phyloP scores from a whole-genome alignment of 352 stramenopile genomes.

The Globisporangium irregulare region DNA sequence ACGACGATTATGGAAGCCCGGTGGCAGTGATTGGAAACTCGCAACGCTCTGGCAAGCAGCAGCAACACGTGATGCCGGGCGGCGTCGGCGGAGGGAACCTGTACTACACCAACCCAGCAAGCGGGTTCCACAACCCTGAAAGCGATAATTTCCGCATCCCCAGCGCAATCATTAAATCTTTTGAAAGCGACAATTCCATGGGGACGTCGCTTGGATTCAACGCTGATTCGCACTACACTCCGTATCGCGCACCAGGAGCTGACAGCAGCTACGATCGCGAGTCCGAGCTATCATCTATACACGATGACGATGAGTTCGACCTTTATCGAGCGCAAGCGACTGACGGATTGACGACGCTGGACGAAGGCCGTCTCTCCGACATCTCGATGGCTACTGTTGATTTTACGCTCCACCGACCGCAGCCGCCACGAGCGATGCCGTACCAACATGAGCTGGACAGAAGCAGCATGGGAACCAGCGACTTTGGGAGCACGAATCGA shows the following conservation, averaged over 20 bases:
- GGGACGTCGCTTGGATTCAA: conserved; percentile 40
- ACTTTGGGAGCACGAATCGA: conserved; percentile 30
- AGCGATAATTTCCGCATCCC: conserved; percentile 42
- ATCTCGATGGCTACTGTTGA: conserved; percentile 22
- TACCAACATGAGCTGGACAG: conserved; percentile 13
- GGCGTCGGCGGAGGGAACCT: conserved; percentile 4
- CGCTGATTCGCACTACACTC: conserved; percentile 23
- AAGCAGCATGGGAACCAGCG: conserved; percentile 14
- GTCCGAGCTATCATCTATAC: conserved; percentile 60
- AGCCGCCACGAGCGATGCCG: conserved; percentile 12
- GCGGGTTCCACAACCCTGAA: conserved; percentile 29
- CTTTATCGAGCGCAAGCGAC: conserved; percentile 10
- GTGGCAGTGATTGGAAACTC: not conserved
- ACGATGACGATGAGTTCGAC: conserved; percentile 38
- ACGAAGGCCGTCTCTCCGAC: conserved; percentile 21
- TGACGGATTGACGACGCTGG: conserved; percentile 15
- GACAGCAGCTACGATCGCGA: conserved; percentile 35
- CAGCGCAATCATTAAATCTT: conserved; percentile 32
- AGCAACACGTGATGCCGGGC: not conserved
- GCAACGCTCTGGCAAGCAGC: conserved; percentile 6
- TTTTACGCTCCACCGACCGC: conserved; percentile 21
- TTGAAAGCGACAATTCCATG: conserved; percentile 58
- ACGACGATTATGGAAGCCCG: conserved; percentile 16
- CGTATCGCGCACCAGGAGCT: conserved; percentile 35
- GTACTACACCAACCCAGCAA: conserved; percentile 31